Conservation (phyloP, 192 early-diverging fungal genomes). For the Umbelopsis sp. region DNA sequence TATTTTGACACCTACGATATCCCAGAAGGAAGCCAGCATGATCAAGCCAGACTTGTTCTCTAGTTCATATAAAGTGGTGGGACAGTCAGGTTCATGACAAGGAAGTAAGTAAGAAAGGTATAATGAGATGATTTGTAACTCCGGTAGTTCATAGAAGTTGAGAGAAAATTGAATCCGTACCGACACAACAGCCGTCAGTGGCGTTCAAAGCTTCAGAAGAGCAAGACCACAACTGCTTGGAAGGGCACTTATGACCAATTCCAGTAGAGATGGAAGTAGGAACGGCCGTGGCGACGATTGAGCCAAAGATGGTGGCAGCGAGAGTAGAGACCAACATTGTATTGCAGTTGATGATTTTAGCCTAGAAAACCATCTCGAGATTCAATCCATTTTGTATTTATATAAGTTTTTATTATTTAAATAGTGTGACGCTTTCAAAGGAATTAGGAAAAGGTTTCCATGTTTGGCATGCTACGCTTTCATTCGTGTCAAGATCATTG, state of each 20-base stretch:
- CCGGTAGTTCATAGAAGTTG: no score
- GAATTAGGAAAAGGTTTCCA: constrained; percentile 9
- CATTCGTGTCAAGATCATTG: neutral
- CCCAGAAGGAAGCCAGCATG: constrained; percentile 57
- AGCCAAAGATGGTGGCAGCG: neutral
- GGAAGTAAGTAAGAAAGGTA: no score
- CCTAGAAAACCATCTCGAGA: neutral
- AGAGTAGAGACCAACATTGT: neutral
- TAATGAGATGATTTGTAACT: no score
- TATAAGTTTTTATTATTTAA: neutral
- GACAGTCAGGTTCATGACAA: no score
- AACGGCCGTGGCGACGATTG: neutral
- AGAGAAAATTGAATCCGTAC: no score
- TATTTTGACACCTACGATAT: constrained; percentile 17
- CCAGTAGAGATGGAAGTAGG: neutral
- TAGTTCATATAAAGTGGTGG: no score
- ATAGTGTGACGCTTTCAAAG: neutral
- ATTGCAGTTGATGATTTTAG: neutral
- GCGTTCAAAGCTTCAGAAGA: neutral
- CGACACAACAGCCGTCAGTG: constrained; percentile 16
- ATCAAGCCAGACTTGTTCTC: constrained; percentile 43
- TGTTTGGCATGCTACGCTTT: neutral
- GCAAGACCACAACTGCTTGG: constrained; percentile 9
- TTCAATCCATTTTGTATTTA: neutral
- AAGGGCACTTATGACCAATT: neutral